Base-by-base conservation (phyloP, 441 rosid species). In the Jatropha podagrica region DNA sequence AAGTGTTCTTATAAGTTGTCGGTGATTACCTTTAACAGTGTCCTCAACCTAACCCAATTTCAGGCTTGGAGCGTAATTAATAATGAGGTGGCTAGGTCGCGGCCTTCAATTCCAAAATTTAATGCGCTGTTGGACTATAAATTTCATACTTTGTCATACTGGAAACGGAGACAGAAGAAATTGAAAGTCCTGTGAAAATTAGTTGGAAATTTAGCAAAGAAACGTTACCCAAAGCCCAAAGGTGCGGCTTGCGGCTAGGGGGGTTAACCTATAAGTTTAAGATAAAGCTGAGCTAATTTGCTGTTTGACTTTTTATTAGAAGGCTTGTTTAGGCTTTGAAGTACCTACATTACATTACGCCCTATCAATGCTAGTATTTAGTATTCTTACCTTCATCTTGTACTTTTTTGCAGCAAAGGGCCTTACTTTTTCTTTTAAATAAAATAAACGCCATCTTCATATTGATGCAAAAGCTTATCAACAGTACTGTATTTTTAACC, bases 31-130 rank as follows among this genome's bases (percentile, higher is more conserved):
- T 11, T 11, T 38, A 0, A 8, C 12, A 23, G 9, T 15, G 13
- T 13, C 6, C 13, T 37, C 11, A 14, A 10, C 44, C 8, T 18
- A 4, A 2, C 13, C 52, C 48, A n/a, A 6, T 51, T 41, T 41
- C 23, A 15, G 15, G 49, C 32, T 40, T 17, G 15, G 44, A 15
- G 20, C 17, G 26, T 23, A 10, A 13, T 17, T 18, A 5, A 32
- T 32, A 32, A 80, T 80, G 85, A 44, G 83, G 81, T 74, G 2
- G 32, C 32, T 32, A 44, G 71, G 79, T 78, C 20, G 67, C 42
- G 37, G 68, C 37, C 42, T 60, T 70, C 27, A 76, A 72, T 32
- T n/a, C 71, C 44, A 12, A 40, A 26, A 58, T 71, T 74, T 64
- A 80, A 76, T 82, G 82, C 44, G 65, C 23, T 78, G 82, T 26